phyloP scores from a whole-genome alignment of 257 asterid genomes.

The Cinchona pubescens region DNA sequence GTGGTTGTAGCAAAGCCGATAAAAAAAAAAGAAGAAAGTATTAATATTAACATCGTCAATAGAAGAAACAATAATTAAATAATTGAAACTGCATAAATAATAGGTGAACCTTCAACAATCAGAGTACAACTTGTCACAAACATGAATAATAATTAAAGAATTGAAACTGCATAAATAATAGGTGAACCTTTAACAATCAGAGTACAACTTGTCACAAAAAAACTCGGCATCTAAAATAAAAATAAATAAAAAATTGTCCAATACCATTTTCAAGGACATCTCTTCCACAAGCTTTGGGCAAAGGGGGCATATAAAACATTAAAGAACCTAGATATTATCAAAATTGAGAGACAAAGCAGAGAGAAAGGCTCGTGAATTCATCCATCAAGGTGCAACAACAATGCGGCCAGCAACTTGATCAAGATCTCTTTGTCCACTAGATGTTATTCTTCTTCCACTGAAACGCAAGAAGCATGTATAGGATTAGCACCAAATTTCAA shows the following conservation, averaged over 20 bases:
- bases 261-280: neutral
- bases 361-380: neutral
- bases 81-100: neutral
- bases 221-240: neutral
- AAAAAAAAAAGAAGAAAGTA: no score
- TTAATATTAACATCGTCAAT: no score
- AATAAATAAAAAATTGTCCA: neutral
- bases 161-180: no score
- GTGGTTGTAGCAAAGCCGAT: no score
- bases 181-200: neutral
- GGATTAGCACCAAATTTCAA: neutral
- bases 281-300: slow-evolving; percentile 8
- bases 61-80: neutral
- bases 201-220: neutral
- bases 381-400: slow-evolving; percentile 46
- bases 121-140: neutral
- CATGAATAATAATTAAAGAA: no score
- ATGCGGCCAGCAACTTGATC: slow-evolving; percentile 86
- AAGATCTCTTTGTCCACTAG: slow-evolving; percentile 80
- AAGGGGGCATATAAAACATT: neutral
- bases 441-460: slow-evolving; percentile 85
- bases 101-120: neutral
- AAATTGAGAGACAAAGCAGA: slow-evolving; percentile 11
- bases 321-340: slow-evolving; percentile 18
- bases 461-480: neutral